Percentiles rank a stretch among this genome's conserved stretches.
phyloP scores from a whole-genome alignment of 352 stramenopile species.

The Phytophthora brassicae region DNA sequence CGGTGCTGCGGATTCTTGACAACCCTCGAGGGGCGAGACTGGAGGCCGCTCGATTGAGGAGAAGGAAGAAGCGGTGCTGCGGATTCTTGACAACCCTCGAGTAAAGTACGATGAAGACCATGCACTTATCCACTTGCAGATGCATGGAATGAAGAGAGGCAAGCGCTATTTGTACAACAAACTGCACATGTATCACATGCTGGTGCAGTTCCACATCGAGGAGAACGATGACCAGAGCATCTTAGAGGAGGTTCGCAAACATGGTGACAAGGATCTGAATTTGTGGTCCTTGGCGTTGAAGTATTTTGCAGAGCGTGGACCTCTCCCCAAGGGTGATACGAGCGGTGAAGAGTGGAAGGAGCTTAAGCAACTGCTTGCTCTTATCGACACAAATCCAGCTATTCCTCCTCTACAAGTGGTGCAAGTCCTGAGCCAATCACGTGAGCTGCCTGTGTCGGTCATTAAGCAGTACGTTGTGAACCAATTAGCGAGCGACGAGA shows the following conservation, averaged over 20 bases:
- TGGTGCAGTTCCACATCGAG: constrained; percentile 94
- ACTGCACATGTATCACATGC: constrained; percentile 93
- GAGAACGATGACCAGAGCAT: constrained; percentile 90
- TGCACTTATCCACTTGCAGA: constrained; percentile 92
- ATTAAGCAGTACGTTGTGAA: constrained; percentile 88
- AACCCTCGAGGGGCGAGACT: constrained; percentile 43
- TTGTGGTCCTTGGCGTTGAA: constrained; percentile 90
- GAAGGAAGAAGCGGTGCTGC: constrained; percentile 83
- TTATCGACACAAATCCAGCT: constrained; percentile 80
- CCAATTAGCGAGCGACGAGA: constrained; percentile 76
- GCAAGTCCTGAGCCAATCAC: constrained; percentile 82
- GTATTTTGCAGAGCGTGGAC: constrained; percentile 87
- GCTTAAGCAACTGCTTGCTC: constrained; percentile 70
- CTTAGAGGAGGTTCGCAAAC: constrained; percentile 88
- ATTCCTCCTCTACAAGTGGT: constrained; percentile 87
- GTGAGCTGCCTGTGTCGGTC: constrained; percentile 78
- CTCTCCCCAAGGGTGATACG: constrained; percentile 64
- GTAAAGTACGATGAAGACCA: constrained; percentile 93
- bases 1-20: constrained; percentile 87
- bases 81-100: constrained; percentile 88
- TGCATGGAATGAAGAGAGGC: constrained; percentile 90
- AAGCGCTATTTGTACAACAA: constrained; percentile 95
- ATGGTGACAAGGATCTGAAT: constrained; percentile 89
- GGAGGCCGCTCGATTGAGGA: constrained; percentile 44
- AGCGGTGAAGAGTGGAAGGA: constrained; percentile 77